A percentile compares a stretch with the other conserved stretches of the same genome.
Conservation (phyloP, 1,284 basidiomycete species). For the Cystobasidium sp. region DNA sequence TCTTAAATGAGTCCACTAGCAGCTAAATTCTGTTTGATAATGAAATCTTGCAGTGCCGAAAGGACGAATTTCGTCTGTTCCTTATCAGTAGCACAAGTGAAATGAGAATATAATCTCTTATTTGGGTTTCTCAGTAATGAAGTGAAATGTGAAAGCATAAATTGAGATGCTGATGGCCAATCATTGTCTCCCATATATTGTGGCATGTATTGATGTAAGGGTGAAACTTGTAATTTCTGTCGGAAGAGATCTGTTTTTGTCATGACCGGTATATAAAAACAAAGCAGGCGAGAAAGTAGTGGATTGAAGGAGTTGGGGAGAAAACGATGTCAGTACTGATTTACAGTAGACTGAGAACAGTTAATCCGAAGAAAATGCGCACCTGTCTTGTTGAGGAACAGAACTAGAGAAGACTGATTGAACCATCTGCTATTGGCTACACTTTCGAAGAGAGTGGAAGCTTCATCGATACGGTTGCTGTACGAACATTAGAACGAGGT, state of each 20-base stretch:
- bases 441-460: slow-evolving; percentile 57
- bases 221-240: slow-evolving; percentile 84
- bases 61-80: slow-evolving; percentile 55
- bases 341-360: neutral
- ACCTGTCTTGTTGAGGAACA: slow-evolving; percentile 64
- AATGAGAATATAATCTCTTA: slow-evolving; percentile 40
- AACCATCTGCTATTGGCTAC: slow-evolving; percentile 55
- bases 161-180: slow-evolving; percentile 31
- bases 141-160: slow-evolving; percentile 38
- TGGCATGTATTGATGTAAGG: slow-evolving; percentile 67
- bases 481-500: slow-evolving; percentile 5
- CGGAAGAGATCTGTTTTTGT: slow-evolving; percentile 85
- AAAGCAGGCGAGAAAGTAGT: neutral
- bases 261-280: slow-evolving; percentile 47
- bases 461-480: slow-evolving; percentile 59
- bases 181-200: slow-evolving; percentile 38
- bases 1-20: slow-evolving; percentile 27
- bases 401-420: slow-evolving; percentile 49
- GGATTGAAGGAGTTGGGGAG: too few species aligned
- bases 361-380: neutral
- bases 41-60: slow-evolving; percentile 54
- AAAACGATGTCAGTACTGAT: too few species aligned
- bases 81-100: slow-evolving; percentile 47
- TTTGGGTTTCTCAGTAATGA: slow-evolving; percentile 34
- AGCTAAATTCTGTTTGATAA: slow-evolving; percentile 46